Evolutionary conservation across 208 protist genomes (phyloP).

Genomic region (Spironucleus salmonicida): DNA sequence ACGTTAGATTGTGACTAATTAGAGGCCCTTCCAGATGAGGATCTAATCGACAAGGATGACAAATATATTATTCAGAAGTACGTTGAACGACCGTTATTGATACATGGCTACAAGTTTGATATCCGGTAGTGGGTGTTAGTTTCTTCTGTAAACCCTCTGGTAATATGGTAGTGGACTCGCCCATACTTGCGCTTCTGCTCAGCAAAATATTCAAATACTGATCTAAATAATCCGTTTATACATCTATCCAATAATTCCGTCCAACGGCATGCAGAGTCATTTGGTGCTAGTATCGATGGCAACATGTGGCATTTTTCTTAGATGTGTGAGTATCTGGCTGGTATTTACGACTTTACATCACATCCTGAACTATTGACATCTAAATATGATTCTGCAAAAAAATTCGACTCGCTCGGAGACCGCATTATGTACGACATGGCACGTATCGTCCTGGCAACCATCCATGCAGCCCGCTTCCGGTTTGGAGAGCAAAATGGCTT

Average conservation of each 20-base stretch:
- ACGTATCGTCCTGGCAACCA: not conserved
- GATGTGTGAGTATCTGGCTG: constrained; percentile 17
- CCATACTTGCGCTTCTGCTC: constrained; percentile 44
- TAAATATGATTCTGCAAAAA: too few relatives aligned
- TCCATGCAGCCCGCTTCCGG: not conserved
- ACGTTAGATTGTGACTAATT: constrained; percentile 23
- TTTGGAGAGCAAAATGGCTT: constrained; percentile 32
- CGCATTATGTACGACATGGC: constrained; percentile 30
- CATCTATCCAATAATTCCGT: constrained; percentile 46
- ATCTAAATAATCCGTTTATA: constrained; percentile 32
- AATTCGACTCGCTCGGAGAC: constrained; percentile 28
- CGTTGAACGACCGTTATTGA: constrained; percentile 32
- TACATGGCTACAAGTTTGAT: constrained; percentile 41
- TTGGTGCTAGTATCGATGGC: constrained; percentile 32
- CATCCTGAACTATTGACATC: too few relatives aligned
- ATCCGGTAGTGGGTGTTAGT: constrained; percentile 46
- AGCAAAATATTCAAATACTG: constrained; percentile 28
- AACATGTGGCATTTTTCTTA: constrained; percentile 37
- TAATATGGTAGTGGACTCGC: constrained; percentile 39
- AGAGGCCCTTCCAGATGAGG: constrained; percentile 29
- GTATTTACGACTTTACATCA: too few relatives aligned
- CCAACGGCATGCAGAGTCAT: constrained; percentile 29
- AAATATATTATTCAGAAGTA: constrained; percentile 39
- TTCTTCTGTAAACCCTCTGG: constrained; percentile 39
- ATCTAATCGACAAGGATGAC: constrained; percentile 10